Evolutionary conservation across 768 basidiomycete genomes (phyloP), one percentile per base, ranked within the genome.

Genomic region (Suillus alpinus): DNA sequence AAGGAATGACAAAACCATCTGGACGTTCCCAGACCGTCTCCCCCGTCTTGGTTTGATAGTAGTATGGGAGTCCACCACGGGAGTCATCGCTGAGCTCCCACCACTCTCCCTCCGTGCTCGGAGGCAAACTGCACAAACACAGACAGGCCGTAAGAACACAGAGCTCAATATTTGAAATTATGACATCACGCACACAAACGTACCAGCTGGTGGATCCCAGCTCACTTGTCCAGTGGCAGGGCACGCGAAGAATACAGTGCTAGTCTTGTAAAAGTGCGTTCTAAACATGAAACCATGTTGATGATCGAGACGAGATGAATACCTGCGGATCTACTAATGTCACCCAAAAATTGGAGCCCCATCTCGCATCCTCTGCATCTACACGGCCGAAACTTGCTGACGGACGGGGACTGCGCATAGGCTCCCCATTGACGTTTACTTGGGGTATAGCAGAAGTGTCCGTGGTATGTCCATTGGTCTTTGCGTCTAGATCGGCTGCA

Each of bases 21-120:
- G 95, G 95, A n/a, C 89, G 83, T 61, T 92, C 92, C 95, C 95
- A 98, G 39, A 92, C 89, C 1, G 95, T 96, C 67, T 92, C 89
- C 1, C 89, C 88, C 1, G 92, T 88, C 73, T 93, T 89, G 10
- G 94, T 97, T 68, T 95, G 94, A 75, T 96, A 95, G 75, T 94
- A 98, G 72, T 98, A 98, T 4, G 91, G 86, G 59, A 94, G 78
- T 34, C 92, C 92, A 49, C 87, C 89, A 56, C 92, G 82, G 49
- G 87, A 84, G 40, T 93, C 90, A 71, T 98, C 95, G 49, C 80
- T 80, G 61, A 97, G 82, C 73, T 97, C 95, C 95, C 95, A 98
- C 94, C 95, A 97, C 71, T 96, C 94, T 44, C 95, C 94, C 47
- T 91, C 86, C 4, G 84, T 81, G 65, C 81, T 90, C 6, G 92